Evolutionary conservation across 805 yeast species (phyloP).

Genomic region (Candida berthetii): DNA sequence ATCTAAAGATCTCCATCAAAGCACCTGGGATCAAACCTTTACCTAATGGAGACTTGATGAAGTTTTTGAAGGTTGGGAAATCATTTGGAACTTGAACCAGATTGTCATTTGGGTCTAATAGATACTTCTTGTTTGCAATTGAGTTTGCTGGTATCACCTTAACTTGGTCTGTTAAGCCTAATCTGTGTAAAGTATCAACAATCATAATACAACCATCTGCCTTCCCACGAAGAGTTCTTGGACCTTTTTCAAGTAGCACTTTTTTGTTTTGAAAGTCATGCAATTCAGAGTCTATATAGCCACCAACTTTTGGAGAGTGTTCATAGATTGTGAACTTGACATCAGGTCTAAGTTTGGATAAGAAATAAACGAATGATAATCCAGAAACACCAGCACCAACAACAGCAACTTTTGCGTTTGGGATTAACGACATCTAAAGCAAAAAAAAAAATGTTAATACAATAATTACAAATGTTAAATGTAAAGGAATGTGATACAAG

Average conservation of each 20-base stretch:
- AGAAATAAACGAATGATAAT: constrained; percentile 62
- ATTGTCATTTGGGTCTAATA: constrained; percentile 39
- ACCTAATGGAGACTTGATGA: constrained; percentile 35
- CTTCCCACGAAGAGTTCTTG: constrained; percentile 81
- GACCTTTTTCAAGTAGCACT: constrained; percentile 69
- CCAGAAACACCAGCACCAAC: constrained; percentile 92
- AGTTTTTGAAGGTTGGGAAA: constrained; percentile 25
- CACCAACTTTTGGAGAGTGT: constrained; percentile 52
- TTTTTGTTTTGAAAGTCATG: constrained; percentile 24
- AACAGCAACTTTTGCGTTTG: constrained; percentile 46
- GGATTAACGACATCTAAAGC: neutral
- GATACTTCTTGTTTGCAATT: constrained; percentile 65
- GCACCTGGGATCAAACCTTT: constrained; percentile 38
- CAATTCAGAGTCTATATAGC: constrained; percentile 62
- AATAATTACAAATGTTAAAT: too few species aligned
- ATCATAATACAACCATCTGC: constrained; percentile 72
- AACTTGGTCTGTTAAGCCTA: constrained; percentile 44
- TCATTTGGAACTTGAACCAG: constrained; percentile 52
- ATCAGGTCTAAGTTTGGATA: constrained; percentile 74
- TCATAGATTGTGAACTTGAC: constrained; percentile 60
- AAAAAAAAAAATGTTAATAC: neutral
- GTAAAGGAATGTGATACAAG: too few species aligned
- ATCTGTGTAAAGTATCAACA: constrained; percentile 45
- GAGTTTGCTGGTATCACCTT: constrained; percentile 53
- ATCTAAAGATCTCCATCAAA: constrained; percentile 44